Evolutionary conservation across 1,284 basidiomycete species (phyloP).

Genomic region (Agaricales sp.): DNA sequence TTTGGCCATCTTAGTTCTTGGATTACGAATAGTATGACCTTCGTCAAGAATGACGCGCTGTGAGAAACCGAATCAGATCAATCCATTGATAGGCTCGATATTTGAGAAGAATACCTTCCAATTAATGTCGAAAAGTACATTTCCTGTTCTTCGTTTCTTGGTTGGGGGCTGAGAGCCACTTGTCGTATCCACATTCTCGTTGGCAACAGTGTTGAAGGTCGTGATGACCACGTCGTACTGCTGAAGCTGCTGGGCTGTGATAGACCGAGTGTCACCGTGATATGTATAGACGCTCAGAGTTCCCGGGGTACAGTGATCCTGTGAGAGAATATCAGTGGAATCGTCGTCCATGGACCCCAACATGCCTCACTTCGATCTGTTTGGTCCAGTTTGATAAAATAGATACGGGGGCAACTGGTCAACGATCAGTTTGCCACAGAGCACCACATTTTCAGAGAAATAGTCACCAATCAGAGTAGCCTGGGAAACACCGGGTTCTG

Average conservation of each 20-base stretch:
- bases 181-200: conserved; percentile 32
- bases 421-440: too few species aligned
- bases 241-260: conserved; percentile 49
- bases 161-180: conserved; percentile 23
- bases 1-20: conserved; percentile 74
- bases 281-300: conserved; percentile 54
- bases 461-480: conserved; percentile 63
- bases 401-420: conserved; percentile 79
- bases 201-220: conserved; percentile 69
- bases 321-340: conserved; percentile 5
- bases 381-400: conserved; percentile 89
- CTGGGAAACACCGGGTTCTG: conserved; percentile 39
- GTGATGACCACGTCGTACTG: conserved; percentile 81
- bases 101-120: conserved; percentile 58
- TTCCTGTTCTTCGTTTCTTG: conserved; percentile 49
- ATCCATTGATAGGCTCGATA: neutral
- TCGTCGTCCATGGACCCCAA: neutral
- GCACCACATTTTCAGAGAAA: too few species aligned
- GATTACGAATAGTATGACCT: conserved; percentile 80
- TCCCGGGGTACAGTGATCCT: conserved; percentile 60
- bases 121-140: conserved; percentile 51
- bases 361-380: conserved; percentile 40
- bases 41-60: conserved; percentile 81
- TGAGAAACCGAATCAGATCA: neutral
- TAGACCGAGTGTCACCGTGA: conserved; percentile 53